Conservation (phyloP, 1,284 basidiomycete species). For the Ceratobasidium papillatum region DNA sequence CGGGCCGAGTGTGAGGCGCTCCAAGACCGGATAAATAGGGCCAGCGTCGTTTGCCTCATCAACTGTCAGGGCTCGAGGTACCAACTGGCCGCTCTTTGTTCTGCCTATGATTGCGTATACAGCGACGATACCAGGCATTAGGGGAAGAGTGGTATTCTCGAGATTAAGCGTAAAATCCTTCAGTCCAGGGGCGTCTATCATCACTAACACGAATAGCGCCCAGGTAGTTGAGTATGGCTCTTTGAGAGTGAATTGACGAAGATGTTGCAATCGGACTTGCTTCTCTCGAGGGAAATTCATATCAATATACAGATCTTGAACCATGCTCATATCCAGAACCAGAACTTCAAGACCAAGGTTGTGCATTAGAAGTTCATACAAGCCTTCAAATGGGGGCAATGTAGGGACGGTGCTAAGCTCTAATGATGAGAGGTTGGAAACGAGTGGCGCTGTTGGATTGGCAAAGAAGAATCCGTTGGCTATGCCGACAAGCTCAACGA, state of each 20-base stretch:
- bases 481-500: conserved; percentile 8
- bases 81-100: not conserved
- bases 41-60: not conserved
- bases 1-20: conserved; percentile 7
- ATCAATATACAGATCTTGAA: not conserved
- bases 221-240: not conserved
- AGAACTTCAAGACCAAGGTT: conserved; percentile 2
- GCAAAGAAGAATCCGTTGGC: conserved; percentile 3
- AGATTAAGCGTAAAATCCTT: not conserved
- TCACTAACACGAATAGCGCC: conserved; percentile 8
- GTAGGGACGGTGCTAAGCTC: not conserved
- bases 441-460: not conserved
- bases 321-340: not conserved
- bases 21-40: conserved; percentile 5
- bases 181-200: conserved; percentile 22
- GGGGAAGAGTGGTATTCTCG: not conserved
- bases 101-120: not conserved
- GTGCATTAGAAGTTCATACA: not conserved
- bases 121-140: not conserved
- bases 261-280: not conserved
- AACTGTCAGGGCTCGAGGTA: not conserved
- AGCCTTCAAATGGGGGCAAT: not conserved
- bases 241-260: conserved; percentile 9
- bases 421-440: conserved; percentile 1
- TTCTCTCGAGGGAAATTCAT: not conserved